Evolutionary conservation across 192 early-diverging fungal species (phyloP), one percentile per base, ranked within the genome.

Genomic region (Dissophora ornata): DNA sequence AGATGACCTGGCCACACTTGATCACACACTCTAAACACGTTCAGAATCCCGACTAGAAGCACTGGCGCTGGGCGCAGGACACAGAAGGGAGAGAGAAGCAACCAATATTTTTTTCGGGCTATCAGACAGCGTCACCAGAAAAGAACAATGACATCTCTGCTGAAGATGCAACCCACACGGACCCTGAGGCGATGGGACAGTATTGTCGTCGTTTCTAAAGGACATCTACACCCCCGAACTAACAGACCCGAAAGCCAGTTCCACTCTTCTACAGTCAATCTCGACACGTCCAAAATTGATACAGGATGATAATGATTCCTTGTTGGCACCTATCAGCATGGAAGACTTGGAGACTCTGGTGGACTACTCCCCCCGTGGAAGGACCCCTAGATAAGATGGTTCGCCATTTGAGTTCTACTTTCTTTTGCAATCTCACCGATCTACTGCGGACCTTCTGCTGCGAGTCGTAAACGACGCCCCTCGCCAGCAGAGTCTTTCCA

Each of bases 381-480:
- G 50, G 18, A 21, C 50, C 2, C 50, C 50, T 21, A 24, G 50
- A 21, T 11, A 52, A 7, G 50, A 52, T 29, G 50, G 50, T 29
- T 18, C 26, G 16, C 50, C 50, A 8, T 52, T 52, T 52, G 50
- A 52, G 26, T 6, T 52, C 9, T 52, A 52, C 50, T 7, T 12
- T 18, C 50, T 52, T 29, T 24, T 52, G 3, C 50, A 25, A 4
- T 3, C 5, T 4, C 26, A 52, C 28, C 50, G 5, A 10, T 7
- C 50, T 11, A 52, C 50, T 4, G 50, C 50, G 21, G 18, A 11
- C 2, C 26, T 52, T 10, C 22, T 52, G 22, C 21, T 29, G 18
- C 9, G 6, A 52, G 50, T 52, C 4, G 5, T 52, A 3, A 52
- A 52, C 16, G 25, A 22, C 3, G 28, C 50, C 18, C n/a, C 50